Base-by-base conservation (phyloP, 2,329 filamentous ascomycete species). In the Scedosporium minutisporum region DNA sequence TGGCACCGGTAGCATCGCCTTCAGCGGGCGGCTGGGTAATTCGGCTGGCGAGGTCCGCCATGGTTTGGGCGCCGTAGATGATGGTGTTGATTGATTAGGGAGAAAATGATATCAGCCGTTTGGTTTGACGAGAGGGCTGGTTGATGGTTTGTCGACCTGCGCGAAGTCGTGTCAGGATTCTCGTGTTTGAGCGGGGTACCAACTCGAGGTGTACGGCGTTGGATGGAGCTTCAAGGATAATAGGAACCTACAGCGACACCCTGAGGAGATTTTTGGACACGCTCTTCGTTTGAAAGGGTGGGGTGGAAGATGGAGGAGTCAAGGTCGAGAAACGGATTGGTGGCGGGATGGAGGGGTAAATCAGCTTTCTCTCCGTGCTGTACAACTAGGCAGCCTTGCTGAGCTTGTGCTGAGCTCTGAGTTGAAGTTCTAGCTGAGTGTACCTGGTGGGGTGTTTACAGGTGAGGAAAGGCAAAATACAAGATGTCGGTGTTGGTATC, bases 21-120 rank as follows among this genome's bases (percentile, higher is more conserved):
- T 69, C 65, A 9, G 63, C 68, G 18, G 73, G 73, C 3, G 80
- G 79, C 63, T 78, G 73, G 21, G 79, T 80, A 68, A 81, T 80
- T 65, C 79, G 79, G 69, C 78, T 81, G 58, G 80, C 80, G 53
- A 82, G 77, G 68, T 81, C 79, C 62, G 79, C 72, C 79, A 81
- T 81, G 18, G 14, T 48, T 41, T 12, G 5, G 51, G 70, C 71
- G 44, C 66, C 64, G 38, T 41, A 10, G 14, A n/a, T 42, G 33
- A 23, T 9, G 53, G 16, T 27, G 44, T 7, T 25, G 14, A 33
- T 21, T 42, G 46, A 18, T 25, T n/a, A 25, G 21, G 18, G 14
- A 16, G 25, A 14, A 61, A 21, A 4, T n/a, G 57, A 29, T 38
- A 25, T 42, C 61, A 16, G 33, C 53, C 44, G 16, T 21, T 46